Evolutionary conservation across 495 filamentous ascomycete species (phyloP).

Genomic region (Entonaema liquescens): DNA sequence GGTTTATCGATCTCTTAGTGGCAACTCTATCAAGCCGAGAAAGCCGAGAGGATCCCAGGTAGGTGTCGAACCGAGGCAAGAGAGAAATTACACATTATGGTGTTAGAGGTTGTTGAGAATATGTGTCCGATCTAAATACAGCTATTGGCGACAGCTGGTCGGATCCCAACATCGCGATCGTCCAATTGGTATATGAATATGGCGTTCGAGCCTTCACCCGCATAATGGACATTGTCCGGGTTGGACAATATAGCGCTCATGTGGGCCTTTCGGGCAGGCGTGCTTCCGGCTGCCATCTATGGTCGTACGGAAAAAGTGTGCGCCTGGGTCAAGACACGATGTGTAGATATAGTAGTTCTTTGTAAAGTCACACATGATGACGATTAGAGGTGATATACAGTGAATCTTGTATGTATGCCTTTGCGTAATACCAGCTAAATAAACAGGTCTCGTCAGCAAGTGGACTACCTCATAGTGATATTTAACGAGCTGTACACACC

Average conservation of each 20-base stretch:
- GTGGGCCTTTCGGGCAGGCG: slow-evolving; percentile 71
- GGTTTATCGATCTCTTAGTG: slow-evolving; percentile 25
- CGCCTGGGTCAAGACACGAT: slow-evolving; percentile 69
- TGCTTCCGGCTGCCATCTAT: slow-evolving; percentile 69
- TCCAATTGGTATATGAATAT: background rate
- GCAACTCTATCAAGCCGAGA: slow-evolving; percentile 19
- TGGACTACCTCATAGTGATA: background rate
- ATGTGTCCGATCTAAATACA: slow-evolving; percentile 5
- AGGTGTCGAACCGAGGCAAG: slow-evolving; percentile 19
- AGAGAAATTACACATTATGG: slow-evolving; percentile 27
- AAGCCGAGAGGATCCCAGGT: background rate
- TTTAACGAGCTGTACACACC: slow-evolving; percentile 18
- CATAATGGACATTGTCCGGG: slow-evolving; percentile 73
- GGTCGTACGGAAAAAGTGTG: slow-evolving; percentile 73
- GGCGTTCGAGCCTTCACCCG: slow-evolving; percentile 38
- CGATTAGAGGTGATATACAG: slow-evolving; percentile 21
- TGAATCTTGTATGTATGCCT: slow-evolving; percentile 10
- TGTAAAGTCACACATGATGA: slow-evolving; percentile 78
- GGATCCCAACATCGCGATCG: slow-evolving; percentile 1
- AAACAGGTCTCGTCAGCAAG: slow-evolving; percentile 16
- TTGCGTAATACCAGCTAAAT: slow-evolving; percentile 5
- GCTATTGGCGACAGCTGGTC: slow-evolving; percentile 1
- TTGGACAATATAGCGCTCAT: slow-evolving; percentile 77
- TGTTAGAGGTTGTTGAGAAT: slow-evolving; percentile 13
- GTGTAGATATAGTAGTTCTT: slow-evolving; percentile 83